Evolutionary conservation across 1,139 yeast genomes (phyloP), one percentile per base, ranked within the genome.

Genomic region (Yamadazyma buinensis): DNA sequence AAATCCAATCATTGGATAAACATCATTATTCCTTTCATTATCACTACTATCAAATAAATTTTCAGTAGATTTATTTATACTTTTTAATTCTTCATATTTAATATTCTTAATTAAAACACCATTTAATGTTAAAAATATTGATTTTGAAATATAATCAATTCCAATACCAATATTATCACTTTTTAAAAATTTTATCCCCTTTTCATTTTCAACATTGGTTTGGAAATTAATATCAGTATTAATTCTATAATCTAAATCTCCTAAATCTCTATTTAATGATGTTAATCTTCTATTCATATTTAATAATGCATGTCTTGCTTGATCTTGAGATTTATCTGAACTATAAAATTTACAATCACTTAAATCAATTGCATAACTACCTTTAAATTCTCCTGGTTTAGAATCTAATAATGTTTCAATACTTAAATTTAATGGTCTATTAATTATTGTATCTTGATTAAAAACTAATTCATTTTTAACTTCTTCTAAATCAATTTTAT

Each of bases 111-210:
- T 63, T 30, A 66, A 52, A 6, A 84, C 72, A 3, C 97, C 97
- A 57, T 90, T 88, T 55, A 85, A 80, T 0, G 97, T 88, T 43
- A 78, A 77, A 48, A 88, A 90, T 3, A 87, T 68, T 0, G 78
- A 63, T 29, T 75, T 72, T 28, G 75, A 75, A 19, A 74, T 65
- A 48, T 77, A 84, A 59, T 88, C 84, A 19, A 87, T 69, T 2
- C 97, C 96, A 55, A 94, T 83, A 0, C 97, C 97, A 43, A 90
- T 69, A 2, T 75, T 67, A 55, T 88, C 97, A 15, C 69, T 55
- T 30, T 49, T 59, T 41, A 49, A 51, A 1, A 49, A 31, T 26
- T 48, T 52, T 3, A 36, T 34, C 1, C 33, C 38, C 5, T 30
- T 32, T 5, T 17, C 19, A 15, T 23, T 15, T 8, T 28, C 32